phyloP scores from a whole-genome alignment of 345 rosid genomes.

The Passiflora organensis region DNA sequence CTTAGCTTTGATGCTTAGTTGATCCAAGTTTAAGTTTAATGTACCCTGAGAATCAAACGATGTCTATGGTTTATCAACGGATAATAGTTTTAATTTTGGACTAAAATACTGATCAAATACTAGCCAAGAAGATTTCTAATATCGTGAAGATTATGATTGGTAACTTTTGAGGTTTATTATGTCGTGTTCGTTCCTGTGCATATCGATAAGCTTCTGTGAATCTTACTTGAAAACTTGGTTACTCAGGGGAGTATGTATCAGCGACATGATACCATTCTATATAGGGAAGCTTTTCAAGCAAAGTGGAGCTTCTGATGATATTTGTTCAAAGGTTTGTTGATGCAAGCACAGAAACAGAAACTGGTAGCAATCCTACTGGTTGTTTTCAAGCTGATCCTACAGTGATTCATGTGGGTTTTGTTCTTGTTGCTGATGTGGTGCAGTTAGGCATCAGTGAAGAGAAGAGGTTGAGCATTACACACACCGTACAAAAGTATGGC shows the following conservation, averaged over 20 bases:
- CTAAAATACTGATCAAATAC: not conserved
- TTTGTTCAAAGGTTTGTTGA: slow-evolving; percentile 64
- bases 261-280: slow-evolving; percentile 94
- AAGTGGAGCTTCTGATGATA: slow-evolving; percentile 68
- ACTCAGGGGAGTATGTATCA: slow-evolving; percentile 82
- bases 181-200: not conserved
- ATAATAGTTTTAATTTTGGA: not conserved
- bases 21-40: no score
- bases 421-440: slow-evolving; percentile 21
- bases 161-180: not conserved
- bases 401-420: not conserved
- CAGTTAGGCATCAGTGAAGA: slow-evolving; percentile 75
- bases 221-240: slow-evolving; percentile 12
- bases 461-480: slow-evolving; percentile 50
- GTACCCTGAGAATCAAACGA: no score
- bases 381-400: no score
- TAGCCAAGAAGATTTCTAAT: not conserved
- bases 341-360: no score
- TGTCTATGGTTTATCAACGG: not conserved
- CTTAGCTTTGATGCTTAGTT: no score
- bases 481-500: slow-evolving; percentile 59
- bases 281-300: slow-evolving; percentile 67
- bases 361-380: no score
- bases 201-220: slow-evolving; percentile 12
- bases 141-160: no score